Conservation (phyloP, 2,329 filamentous ascomycete genomes). For the Fusarium fujikuroi region DNA sequence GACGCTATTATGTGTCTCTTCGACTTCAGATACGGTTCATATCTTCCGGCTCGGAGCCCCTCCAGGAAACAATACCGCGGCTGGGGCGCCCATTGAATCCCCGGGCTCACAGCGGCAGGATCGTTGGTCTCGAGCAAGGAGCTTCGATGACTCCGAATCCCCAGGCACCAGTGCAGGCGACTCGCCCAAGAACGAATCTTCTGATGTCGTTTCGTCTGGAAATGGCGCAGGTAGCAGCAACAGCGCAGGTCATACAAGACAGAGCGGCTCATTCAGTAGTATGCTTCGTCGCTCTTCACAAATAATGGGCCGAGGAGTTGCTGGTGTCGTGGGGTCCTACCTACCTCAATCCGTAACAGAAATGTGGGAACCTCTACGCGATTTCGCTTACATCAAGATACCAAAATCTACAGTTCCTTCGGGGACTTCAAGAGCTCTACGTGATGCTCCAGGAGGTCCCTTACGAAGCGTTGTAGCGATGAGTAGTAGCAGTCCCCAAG, state of each 20-base stretch:
- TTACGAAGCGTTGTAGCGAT: slow-evolving; percentile 95
- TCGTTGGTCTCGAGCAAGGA: slow-evolving; percentile 64
- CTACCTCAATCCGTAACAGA: slow-evolving; percentile 93
- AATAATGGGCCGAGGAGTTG: slow-evolving; percentile 88
- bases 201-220: slow-evolving; percentile 51
- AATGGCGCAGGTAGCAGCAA: slow-evolving; percentile 43
- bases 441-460: slow-evolving; percentile 58
- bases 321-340: slow-evolving; percentile 89
- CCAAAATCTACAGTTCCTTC: slow-evolving; percentile 65
- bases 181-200: slow-evolving; percentile 62
- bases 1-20: slow-evolving; percentile 93
- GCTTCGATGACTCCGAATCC: slow-evolving; percentile 59
- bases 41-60: slow-evolving; percentile 83
- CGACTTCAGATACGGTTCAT: slow-evolving; percentile 94
- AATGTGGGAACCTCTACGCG: slow-evolving; percentile 95
- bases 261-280: slow-evolving; percentile 84
- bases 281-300: slow-evolving; percentile 95
- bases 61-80: slow-evolving; percentile 51
- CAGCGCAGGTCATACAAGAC: slow-evolving; percentile 54
- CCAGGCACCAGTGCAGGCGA: slow-evolving; percentile 60
- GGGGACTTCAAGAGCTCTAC: slow-evolving; percentile 36
- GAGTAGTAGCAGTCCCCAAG: slow-evolving; percentile 92
- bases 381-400: slow-evolving; percentile 97
- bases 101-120: slow-evolving; percentile 57
- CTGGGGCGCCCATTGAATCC: slow-evolving; percentile 51